Conservation (phyloP, 2,329 filamentous ascomycete species). For the Periconia sp. region DNA sequence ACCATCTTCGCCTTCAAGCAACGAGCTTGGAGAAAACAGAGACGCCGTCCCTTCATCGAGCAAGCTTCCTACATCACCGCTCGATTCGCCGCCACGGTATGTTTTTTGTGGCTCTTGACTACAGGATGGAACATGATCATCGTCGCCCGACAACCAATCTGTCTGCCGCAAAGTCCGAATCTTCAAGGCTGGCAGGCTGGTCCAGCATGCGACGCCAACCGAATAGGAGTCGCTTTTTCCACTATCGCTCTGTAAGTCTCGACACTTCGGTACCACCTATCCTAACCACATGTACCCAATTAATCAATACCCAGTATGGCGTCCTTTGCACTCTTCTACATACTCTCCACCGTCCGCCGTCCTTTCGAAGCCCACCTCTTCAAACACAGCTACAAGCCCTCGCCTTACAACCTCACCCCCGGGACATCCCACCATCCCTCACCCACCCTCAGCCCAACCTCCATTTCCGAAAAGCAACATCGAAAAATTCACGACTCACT, state of each 20-base stretch:
- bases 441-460: conserved; percentile 13
- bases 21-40: conserved; percentile 29
- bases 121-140: conserved; percentile 44
- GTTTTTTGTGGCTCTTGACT: conserved; percentile 41
- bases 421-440: conserved; percentile 20
- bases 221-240: conserved; percentile 34
- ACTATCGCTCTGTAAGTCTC: conserved; percentile 36
- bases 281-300: conserved; percentile 4
- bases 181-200: conserved; percentile 37
- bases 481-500: conserved; percentile 7
- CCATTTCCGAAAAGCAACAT: conserved; percentile 16
- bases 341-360: conserved; percentile 35
- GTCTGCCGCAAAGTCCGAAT: conserved; percentile 22
- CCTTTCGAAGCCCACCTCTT: conserved; percentile 42
- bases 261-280: neutral
- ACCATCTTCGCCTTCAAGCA: conserved; percentile 37
- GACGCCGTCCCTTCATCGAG: conserved; percentile 22
- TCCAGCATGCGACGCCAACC: conserved; percentile 30
- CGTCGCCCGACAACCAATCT: conserved; percentile 39
- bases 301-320: conserved; percentile 21
- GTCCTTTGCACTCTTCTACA: conserved; percentile 35
- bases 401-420: conserved; percentile 13
- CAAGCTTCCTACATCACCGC: conserved; percentile 37
- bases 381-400: conserved; percentile 21
- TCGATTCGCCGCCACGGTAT: conserved; percentile 33